Percentiles rank a stretch among this genome's conserved stretches.
Evolutionary conservation across 2,329 filamentous ascomycete species (phyloP).

Genomic region (Trichoderma koningii): DNA sequence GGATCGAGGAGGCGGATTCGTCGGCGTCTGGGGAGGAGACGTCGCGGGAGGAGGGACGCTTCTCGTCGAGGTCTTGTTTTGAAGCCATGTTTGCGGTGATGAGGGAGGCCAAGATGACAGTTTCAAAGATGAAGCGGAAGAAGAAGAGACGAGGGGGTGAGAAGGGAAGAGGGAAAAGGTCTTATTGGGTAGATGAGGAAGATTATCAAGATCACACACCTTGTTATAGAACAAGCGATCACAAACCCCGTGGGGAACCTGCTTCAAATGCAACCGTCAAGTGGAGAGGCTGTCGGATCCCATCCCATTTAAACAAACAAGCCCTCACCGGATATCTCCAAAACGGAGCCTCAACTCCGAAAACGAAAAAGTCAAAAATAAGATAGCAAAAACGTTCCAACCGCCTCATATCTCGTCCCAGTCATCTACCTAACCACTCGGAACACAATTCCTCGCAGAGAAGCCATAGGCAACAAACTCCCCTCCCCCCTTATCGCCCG

Average conservation of each 20-base stretch:
- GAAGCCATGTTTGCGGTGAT: constrained; percentile 1
- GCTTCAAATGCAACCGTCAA: background rate
- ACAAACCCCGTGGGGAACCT: constrained; percentile 16
- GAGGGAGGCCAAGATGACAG: no score
- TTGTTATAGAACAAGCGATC: background rate
- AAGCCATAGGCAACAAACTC: no score
- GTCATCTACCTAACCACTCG: background rate
- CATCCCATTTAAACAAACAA: constrained; percentile 15
- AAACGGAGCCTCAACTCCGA: background rate
- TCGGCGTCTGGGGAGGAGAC: background rate
- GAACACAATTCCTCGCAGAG: background rate
- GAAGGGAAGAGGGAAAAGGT: background rate
- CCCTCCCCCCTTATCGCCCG: background rate
- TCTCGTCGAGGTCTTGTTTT: constrained; percentile 9
- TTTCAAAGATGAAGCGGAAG: background rate
- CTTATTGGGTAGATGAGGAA: background rate
- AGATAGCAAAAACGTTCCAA: no score
- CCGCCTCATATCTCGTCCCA: background rate
- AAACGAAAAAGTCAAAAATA: background rate
- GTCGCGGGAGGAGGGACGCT: constrained; percentile 14
- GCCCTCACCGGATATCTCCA: background rate
- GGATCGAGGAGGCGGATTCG: constrained; percentile 25
- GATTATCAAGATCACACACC: background rate
- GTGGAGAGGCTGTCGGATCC: constrained; percentile 9
- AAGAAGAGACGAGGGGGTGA: background rate